Percentiles rank a stretch among this genome's conserved stretches.
These are phyloP conservation scores for Plectosphaerella cucumerina DNA, from an alignment of 2,329 filamentous ascomycete species.

Conservation along the genomic window DNA sequence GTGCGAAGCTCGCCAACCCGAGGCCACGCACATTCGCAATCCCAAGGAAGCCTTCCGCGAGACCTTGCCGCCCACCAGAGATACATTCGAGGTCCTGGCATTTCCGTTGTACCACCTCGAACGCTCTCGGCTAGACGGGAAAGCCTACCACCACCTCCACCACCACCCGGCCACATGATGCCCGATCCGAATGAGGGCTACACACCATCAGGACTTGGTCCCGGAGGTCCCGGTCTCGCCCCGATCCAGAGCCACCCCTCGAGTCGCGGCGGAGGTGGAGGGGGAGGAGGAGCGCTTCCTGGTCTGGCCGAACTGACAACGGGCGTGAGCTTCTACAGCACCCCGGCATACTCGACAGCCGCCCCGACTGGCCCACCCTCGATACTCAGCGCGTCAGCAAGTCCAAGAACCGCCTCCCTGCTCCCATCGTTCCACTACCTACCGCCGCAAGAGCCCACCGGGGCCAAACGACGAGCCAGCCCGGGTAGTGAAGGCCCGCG, in stretches of 20 bases:
- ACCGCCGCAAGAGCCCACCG: slow-evolving; percentile 32
- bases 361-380: slow-evolving; percentile 31
- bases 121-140: slow-evolving; percentile 36
- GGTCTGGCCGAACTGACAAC: slow-evolving; percentile 61
- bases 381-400: slow-evolving; percentile 31
- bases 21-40: slow-evolving; percentile 37
- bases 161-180: slow-evolving; percentile 20
- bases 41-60: slow-evolving; percentile 40
- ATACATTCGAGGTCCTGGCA: slow-evolving; percentile 32
- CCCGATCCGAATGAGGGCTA: slow-evolving; percentile 27
- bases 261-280: slow-evolving; percentile 18
- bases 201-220: slow-evolving; percentile 21
- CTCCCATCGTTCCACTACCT: slow-evolving; percentile 29
- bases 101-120: slow-evolving; percentile 15
- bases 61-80: slow-evolving; percentile 11
- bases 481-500: slow-evolving; percentile 32
- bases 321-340: slow-evolving; percentile 56
- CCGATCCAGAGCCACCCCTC: slow-evolving; percentile 46
- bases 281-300: slow-evolving; percentile 44
- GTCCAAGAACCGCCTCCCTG: slow-evolving; percentile 31
- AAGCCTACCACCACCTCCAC: slow-evolving; percentile 25
- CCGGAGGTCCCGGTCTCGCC: slow-evolving; percentile 39
- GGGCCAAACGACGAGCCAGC: slow-evolving; percentile 50
- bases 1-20: slow-evolving; percentile 12
- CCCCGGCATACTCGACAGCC: slow-evolving; percentile 46